phyloP scores from a whole-genome alignment of 1,284 basidiomycete species.

The Sutorius eximius region DNA sequence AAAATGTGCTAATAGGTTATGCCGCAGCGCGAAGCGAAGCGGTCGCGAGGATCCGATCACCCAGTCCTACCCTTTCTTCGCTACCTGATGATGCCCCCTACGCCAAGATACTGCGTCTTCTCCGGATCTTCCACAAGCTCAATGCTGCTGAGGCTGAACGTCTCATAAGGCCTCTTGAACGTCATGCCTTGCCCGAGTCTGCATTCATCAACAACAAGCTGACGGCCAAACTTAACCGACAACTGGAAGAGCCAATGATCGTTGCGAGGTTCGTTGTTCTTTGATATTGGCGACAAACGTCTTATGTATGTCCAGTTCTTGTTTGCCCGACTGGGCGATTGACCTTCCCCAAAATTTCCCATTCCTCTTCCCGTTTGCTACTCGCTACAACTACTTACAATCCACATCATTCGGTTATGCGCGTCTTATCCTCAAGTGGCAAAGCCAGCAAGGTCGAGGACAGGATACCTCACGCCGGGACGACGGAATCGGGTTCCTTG shows the following conservation, averaged over 20 bases:
- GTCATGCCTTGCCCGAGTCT: constrained; percentile 64
- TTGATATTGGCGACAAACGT: neutral
- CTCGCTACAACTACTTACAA: constrained; percentile 94
- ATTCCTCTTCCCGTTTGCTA: constrained; percentile 98
- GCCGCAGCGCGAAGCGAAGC: constrained; percentile 37
- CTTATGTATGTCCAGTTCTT: constrained; percentile 58
- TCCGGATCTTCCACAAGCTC: constrained; percentile 85
- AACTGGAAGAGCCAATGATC: constrained; percentile 98
- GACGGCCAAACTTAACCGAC: constrained; percentile 96
- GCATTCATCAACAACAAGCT: constrained; percentile 98
- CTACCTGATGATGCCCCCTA: constrained; percentile 85
- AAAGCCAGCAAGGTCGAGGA: constrained; percentile 75
- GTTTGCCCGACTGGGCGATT: constrained; percentile 94
- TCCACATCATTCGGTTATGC: constrained; percentile 98
- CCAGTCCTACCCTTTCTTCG: constrained; percentile 66
- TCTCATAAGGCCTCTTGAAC: constrained; percentile 46
- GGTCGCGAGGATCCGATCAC: constrained; percentile 54
- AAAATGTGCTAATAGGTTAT: constrained; percentile 16
- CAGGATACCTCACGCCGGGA: constrained; percentile 80
- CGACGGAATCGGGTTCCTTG: constrained; percentile 89
- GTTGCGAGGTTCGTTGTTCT: constrained; percentile 74
- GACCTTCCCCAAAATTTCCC: constrained; percentile 94
- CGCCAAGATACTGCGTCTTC: constrained; percentile 87
- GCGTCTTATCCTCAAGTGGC: constrained; percentile 87
- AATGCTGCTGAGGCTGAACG: constrained; percentile 67